Conservation (phyloP, 768 basidiomycete genomes). For the Tylopilus intermedius region DNA sequence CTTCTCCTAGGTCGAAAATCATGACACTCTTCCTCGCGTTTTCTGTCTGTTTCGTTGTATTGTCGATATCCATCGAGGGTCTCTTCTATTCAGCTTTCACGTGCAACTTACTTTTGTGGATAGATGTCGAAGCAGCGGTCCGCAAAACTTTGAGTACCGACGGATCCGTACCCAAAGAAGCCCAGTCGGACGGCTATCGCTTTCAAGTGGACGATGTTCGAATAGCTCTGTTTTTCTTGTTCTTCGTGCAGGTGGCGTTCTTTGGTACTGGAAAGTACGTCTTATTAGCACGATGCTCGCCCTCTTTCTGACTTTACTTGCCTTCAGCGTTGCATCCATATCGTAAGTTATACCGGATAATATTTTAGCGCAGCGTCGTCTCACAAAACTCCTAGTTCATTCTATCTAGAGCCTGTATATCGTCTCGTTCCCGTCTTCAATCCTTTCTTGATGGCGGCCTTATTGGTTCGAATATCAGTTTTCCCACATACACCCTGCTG, state of each 20-base stretch:
- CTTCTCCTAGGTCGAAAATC: conserved; percentile 45
- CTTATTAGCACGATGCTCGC: not conserved
- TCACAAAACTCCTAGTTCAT: conserved; percentile 44
- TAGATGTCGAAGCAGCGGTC: conserved; percentile 49
- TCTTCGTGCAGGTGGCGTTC: conserved; percentile 83
- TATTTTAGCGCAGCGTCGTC: not conserved
- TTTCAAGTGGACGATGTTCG: conserved; percentile 61
- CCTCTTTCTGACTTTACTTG: not conserved
- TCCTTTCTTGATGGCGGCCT: conserved; percentile 75
- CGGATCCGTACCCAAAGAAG: conserved; percentile 1
- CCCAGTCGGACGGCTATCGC: conserved; percentile 27
- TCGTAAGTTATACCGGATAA: conserved; percentile 44
- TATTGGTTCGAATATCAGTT: conserved; percentile 45
- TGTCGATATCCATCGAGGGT: conserved; percentile 79
- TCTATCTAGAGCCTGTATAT: conserved; percentile 85
- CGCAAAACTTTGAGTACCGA: conserved; percentile 5
- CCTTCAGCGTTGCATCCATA: conserved; percentile 69
- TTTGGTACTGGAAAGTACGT: conserved; percentile 82
- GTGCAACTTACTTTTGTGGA: conserved; percentile 60
- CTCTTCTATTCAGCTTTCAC: conserved; percentile 74
- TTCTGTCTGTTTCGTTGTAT: conserved; percentile 67
- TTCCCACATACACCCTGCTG: conserved; percentile 1
- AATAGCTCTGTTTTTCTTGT: conserved; percentile 76
- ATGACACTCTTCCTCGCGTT: conserved; percentile 67
- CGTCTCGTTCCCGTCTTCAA: conserved; percentile 81